Percentiles rank a stretch among this genome's conserved stretches.
Conservation (phyloP, 176 grass and related monocot genomes). For the Tuctoria greenei region DNA sequence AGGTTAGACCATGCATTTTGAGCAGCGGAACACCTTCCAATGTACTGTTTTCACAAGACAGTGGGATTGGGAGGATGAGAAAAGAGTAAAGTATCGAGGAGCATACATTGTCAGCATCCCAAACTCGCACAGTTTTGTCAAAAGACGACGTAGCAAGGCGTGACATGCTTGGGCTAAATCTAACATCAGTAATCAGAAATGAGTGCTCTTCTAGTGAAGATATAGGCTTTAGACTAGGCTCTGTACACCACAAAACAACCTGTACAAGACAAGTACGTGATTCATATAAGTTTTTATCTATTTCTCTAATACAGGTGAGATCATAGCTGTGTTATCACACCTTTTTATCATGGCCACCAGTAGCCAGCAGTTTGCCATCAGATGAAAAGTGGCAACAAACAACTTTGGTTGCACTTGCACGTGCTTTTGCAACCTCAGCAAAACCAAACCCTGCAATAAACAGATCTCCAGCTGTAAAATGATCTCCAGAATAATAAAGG, state of each 20-base stretch:
- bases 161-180: slow-evolving; percentile 94
- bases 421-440: slow-evolving; percentile 57
- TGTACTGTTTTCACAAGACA: slow-evolving; percentile 6
- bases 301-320: neutral
- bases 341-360: slow-evolving; percentile 99
- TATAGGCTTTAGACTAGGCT: slow-evolving; percentile 65
- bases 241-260: slow-evolving; percentile 82
- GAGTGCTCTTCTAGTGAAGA: slow-evolving; percentile 85
- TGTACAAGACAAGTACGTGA: slow-evolving; percentile 31
- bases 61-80: neutral
- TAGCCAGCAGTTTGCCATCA: slow-evolving; percentile 95
- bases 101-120: slow-evolving; percentile 98
- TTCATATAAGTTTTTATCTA: slow-evolving; percentile 4
- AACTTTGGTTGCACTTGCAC: slow-evolving; percentile 84
- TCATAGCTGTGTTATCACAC: slow-evolving; percentile 28
- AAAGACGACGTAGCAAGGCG: slow-evolving; percentile 96
- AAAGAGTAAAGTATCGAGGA: neutral
- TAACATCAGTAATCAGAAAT: slow-evolving; percentile 80
- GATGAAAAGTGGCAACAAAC: slow-evolving; percentile 90
- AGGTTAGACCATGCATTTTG: neutral
- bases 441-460: slow-evolving; percentile 72
- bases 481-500: neutral
- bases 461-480: slow-evolving; percentile 18
- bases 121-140: slow-evolving; percentile 93
- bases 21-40: slow-evolving; percentile 12